A percentile compares a stretch with the other conserved stretches of the same genome.
phyloP scores from a whole-genome alignment of 306 rosid species.

The Rosa chinensis region DNA sequence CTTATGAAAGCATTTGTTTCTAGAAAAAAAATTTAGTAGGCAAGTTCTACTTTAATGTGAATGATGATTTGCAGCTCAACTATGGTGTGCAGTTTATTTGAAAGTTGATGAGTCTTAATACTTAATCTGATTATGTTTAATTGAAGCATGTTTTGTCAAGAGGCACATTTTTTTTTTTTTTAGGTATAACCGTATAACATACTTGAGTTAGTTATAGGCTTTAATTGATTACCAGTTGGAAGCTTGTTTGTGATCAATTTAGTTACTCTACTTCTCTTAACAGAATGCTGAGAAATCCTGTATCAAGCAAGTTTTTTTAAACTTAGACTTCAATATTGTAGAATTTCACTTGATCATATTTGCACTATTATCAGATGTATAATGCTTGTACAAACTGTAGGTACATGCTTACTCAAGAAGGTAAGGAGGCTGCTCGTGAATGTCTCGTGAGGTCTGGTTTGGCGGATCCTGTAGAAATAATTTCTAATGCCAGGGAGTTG shows the following conservation, averaged over 20 bases:
- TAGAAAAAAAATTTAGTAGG: no score
- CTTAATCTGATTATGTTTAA: neutral
- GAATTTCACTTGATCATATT: conserved; percentile 1
- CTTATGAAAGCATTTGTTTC: neutral
- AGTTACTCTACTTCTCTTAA: neutral
- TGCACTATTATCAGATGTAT: neutral
- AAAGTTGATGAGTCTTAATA: no score
- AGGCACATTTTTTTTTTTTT: neutral
- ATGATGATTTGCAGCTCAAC: neutral
- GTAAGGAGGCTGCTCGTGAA: conserved; percentile 78
- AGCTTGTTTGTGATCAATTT: neutral
- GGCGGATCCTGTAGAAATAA: conserved; percentile 42
- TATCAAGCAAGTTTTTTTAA: neutral
- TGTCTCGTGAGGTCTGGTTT: conserved; percentile 87
- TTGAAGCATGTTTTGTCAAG: neutral
- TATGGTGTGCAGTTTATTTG: neutral
- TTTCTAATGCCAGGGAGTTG: conserved; percentile 37
- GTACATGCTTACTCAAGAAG: conserved; percentile 94
- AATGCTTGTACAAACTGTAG: conserved; percentile 39
- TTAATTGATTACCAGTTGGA: neutral
- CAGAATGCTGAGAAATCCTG: neutral
- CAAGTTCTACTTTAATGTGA: conserved; percentile 6
- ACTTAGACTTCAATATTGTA: neutral
- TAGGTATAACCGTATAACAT: neutral
- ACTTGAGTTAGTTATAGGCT: neutral